A percentile compares a stretch with the other conserved stretches of the same genome.
Evolutionary conservation across 192 early-diverging fungal genomes (phyloP).

Genomic region (Backusella morwellensis): DNA sequence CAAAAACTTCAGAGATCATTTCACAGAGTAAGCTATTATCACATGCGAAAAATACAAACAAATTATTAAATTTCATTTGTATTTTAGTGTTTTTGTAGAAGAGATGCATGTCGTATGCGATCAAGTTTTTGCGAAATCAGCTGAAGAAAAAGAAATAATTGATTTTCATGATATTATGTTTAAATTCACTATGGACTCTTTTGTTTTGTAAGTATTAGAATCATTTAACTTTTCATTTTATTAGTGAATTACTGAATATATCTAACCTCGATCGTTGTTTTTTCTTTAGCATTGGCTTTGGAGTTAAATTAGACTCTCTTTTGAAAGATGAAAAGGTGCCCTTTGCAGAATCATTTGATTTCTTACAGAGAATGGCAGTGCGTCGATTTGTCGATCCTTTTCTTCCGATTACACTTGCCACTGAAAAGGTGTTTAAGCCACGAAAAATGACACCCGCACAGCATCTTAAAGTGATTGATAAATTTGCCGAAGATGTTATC

Average conservation of each 20-base stretch:
- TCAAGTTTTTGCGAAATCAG: constrained; percentile 26
- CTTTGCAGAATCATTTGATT: constrained; percentile 54
- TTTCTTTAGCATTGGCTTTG: constrained; percentile 40
- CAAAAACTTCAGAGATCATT: constrained; percentile 38
- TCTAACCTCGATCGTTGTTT: background rate
- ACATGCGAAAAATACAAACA: background rate
- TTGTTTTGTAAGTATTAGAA: constrained; percentile 36
- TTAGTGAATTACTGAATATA: background rate
- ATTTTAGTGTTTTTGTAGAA: constrained; percentile 34
- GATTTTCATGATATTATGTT: constrained; percentile 47
- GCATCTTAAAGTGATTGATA: constrained; percentile 27
- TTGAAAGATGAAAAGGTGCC: constrained; percentile 32
- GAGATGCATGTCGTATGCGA: constrained; percentile 14
- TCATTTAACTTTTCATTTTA: background rate
- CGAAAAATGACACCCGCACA: constrained; percentile 14
- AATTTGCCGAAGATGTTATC: constrained; percentile 26
- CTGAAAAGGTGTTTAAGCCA: constrained; percentile 3
- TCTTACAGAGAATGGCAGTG: constrained; percentile 35
- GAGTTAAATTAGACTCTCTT: constrained; percentile 42
- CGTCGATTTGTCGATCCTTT: constrained; percentile 31
- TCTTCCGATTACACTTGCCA: background rate
- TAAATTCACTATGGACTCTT: constrained; percentile 47
- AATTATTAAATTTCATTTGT: too few relatives aligned
- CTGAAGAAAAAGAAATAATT: constrained; percentile 22
- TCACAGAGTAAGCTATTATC: constrained; percentile 28